phyloP scores from a whole-genome alignment of 805 yeast species.

The Lachancea kluyveri region DNA sequence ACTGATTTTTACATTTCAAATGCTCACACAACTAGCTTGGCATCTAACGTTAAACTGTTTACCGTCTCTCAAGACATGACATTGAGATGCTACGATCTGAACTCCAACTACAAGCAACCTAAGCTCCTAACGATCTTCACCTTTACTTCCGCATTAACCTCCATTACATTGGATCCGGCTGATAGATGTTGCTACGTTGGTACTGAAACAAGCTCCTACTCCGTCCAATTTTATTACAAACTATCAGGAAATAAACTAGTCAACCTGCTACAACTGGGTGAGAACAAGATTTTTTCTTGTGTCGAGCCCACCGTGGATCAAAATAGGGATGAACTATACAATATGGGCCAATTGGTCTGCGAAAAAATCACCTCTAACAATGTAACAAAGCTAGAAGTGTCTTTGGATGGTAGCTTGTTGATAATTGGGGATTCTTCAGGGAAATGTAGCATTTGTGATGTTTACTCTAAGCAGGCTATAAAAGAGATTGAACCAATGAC shows the following conservation, averaged over 20 bases:
- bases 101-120: conserved; percentile 19
- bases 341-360: conserved; percentile 25
- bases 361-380: conserved; percentile 20
- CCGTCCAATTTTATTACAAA: conserved; percentile 27
- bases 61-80: conserved; percentile 73
- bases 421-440: conserved; percentile 76
- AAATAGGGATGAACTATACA: conserved; percentile 14
- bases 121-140: conserved; percentile 64
- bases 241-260: conserved; percentile 33
- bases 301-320: conserved; percentile 31
- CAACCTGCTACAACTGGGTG: conserved; percentile 37
- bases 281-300: conserved; percentile 37
- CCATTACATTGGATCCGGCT: conserved; percentile 69
- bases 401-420: conserved; percentile 69
- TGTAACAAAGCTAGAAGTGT: conserved; percentile 50
- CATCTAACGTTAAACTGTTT: conserved; percentile 41
- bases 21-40: conserved; percentile 43
- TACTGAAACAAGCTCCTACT: conserved; percentile 45
- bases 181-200: conserved; percentile 73
- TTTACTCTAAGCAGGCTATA: conserved; percentile 60
- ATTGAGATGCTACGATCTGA: conserved; percentile 60
- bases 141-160: conserved; percentile 48
- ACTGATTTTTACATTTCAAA: conserved; percentile 36
- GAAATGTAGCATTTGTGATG: conserved; percentile 59
- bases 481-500: conserved; percentile 40